phyloP scores from a whole-genome alignment of 1,139 yeast species.

The Tardiomyces depauwii region DNA sequence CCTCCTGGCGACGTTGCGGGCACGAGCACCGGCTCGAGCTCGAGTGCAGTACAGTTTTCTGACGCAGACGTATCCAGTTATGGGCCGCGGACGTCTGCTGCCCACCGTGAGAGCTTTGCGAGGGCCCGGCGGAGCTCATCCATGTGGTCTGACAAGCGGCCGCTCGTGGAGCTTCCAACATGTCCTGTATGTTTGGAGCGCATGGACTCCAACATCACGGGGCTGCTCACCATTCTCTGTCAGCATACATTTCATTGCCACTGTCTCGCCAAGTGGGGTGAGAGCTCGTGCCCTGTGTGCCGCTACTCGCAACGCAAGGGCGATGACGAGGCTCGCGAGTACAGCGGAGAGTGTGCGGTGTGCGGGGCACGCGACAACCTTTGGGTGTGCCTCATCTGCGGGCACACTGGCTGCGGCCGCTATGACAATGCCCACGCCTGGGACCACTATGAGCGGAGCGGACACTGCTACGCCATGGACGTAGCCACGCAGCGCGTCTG shows the following conservation, averaged over 20 bases:
- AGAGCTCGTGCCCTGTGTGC: conserved; percentile 88
- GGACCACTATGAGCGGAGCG: conserved; percentile 63
- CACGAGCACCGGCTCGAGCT: neutral
- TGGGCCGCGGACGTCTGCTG: neutral
- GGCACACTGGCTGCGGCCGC: conserved; percentile 82
- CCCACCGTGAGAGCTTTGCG: conserved; percentile 1
- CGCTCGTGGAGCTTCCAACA: conserved; percentile 62
- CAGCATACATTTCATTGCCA: conserved; percentile 92
- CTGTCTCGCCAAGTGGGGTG: conserved; percentile 82
- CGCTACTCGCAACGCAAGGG: conserved; percentile 42
- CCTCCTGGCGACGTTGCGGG: conserved; percentile 21
- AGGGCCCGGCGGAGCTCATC: conserved; percentile 11
- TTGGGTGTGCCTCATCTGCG: conserved; percentile 90
- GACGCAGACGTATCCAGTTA: neutral
- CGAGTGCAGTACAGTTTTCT: neutral
- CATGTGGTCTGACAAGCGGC: conserved; percentile 22
- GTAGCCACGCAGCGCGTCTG: conserved; percentile 76
- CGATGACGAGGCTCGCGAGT: conserved; percentile 10
- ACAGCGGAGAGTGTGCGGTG: conserved; percentile 25
- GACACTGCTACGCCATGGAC: conserved; percentile 93
- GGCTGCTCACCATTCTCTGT: conserved; percentile 78
- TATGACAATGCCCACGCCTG: conserved; percentile 84
- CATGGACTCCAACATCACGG: conserved; percentile 75
- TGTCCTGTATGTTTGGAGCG: conserved; percentile 92
- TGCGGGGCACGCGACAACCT: conserved; percentile 61